Evolutionary conservation across 768 basidiomycete species (phyloP).

Genomic region (Phlegmacium glaucopus): DNA sequence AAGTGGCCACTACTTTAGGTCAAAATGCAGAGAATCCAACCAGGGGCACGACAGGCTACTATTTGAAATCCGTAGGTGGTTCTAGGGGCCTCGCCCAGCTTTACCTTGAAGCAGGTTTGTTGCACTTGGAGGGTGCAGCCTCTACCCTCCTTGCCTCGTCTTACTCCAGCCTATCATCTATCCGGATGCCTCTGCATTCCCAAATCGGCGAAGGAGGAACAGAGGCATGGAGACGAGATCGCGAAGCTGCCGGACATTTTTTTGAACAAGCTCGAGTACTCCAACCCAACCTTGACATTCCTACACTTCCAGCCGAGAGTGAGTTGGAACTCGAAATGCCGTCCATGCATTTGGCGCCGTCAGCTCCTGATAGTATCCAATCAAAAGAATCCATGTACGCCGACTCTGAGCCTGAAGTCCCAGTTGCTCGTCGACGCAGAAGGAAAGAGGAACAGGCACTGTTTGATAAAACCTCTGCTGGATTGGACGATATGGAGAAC

Average conservation of each 20-base stretch:
- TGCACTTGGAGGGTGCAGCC: conserved; percentile 80
- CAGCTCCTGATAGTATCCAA: conserved; percentile 31
- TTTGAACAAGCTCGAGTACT: conserved; percentile 68
- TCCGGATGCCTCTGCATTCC: conserved; percentile 58
- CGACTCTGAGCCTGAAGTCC: conserved; percentile 35
- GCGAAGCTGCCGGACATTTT: conserved; percentile 64
- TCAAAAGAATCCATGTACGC: conserved; percentile 32
- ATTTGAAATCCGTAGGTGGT: conserved; percentile 65
- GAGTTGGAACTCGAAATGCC: conserved; percentile 67
- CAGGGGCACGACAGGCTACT: conserved; percentile 58
- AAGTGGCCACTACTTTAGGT: conserved; percentile 36
- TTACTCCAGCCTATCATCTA: conserved; percentile 73
- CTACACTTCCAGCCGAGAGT: conserved; percentile 53
- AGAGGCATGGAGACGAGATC: conserved; percentile 73
- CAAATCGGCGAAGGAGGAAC: conserved; percentile 55
- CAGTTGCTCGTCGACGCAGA: conserved; percentile 43
- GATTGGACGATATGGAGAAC: conserved; percentile 59
- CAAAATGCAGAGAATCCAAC: conserved; percentile 33
- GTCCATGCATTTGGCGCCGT: conserved; percentile 48
- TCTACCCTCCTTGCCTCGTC: conserved; percentile 68
- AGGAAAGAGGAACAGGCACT: conserved; percentile 55
- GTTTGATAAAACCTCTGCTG: conserved; percentile 39
- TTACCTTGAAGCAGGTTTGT: conserved; percentile 74
- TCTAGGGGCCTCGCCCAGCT: conserved; percentile 65
- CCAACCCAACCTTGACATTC: conserved; percentile 65